Evolutionary conservation across 768 basidiomycete species (phyloP).

Genomic region (Auricularia cornea): DNA sequence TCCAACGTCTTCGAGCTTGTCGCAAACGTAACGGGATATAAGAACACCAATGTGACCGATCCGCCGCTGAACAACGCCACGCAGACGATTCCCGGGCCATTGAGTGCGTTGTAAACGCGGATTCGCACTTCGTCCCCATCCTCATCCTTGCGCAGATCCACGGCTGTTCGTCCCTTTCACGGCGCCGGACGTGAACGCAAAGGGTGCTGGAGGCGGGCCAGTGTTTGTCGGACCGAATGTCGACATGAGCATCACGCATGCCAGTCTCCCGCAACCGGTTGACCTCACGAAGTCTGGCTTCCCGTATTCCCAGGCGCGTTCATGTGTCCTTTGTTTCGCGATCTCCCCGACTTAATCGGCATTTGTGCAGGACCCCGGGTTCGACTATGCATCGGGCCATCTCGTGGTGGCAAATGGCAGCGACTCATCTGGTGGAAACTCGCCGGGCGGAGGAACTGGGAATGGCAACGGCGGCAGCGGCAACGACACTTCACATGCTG

Average conservation of each 20-base stretch:
- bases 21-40: constrained; percentile 38
- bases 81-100: constrained; percentile 34
- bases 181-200: constrained; percentile 32
- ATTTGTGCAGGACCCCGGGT: background rate
- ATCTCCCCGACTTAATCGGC: no score
- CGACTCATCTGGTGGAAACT: background rate
- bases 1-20: constrained; percentile 48
- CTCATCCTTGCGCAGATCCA: constrained; percentile 14
- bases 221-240: constrained; percentile 30
- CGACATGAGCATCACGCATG: constrained; percentile 27
- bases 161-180: constrained; percentile 33
- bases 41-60: constrained; percentile 26
- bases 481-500: no score
- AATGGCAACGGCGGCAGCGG: background rate
- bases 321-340: no score
- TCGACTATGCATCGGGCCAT: background rate
- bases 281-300: constrained; percentile 25
- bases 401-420: background rate
- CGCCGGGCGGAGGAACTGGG: background rate
- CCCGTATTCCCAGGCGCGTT: background rate
- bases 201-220: constrained; percentile 35
- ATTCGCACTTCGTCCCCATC: background rate
- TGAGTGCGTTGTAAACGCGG: constrained; percentile 20
- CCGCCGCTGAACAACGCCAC: constrained; percentile 34
- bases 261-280: constrained; percentile 29